Evolutionary conservation across 1,139 yeast genomes (phyloP).

Genomic region (Candida dubliniensis): DNA sequence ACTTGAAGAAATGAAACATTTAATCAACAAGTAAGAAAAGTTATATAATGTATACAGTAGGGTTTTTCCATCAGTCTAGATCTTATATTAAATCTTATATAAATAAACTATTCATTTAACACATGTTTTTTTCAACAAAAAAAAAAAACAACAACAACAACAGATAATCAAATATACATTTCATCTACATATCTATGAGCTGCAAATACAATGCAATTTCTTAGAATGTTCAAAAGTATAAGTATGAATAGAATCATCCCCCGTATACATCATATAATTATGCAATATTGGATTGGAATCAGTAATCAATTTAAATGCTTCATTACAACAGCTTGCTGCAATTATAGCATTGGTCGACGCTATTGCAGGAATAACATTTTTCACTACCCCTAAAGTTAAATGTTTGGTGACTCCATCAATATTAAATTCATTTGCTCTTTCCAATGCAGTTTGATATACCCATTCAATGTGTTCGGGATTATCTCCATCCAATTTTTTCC

Average conservation of each 20-base stretch:
- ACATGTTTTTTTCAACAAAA: too few species aligned
- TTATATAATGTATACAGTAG: neutral
- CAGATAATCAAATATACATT: neutral
- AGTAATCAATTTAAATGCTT: slow-evolving; percentile 77
- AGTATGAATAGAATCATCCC: slow-evolving; percentile 73
- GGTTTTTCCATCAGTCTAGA: neutral
- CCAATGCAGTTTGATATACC: slow-evolving; percentile 56
- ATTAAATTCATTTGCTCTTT: slow-evolving; percentile 62
- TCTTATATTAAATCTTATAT: too few species aligned
- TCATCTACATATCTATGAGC: neutral
- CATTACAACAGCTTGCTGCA: slow-evolving; percentile 90
- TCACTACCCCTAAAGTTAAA: slow-evolving; percentile 83
- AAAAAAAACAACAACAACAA: too few species aligned
- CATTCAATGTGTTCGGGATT: slow-evolving; percentile 64
- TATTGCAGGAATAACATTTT: slow-evolving; percentile 89
- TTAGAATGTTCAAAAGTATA: slow-evolving; percentile 66
- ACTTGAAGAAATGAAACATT: slow-evolving; percentile 29
- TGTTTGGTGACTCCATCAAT: slow-evolving; percentile 73
- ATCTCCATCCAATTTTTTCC: slow-evolving; percentile 63
- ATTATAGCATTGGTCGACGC: slow-evolving; percentile 93
- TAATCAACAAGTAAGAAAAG: neutral
- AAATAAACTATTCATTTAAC: too few species aligned
- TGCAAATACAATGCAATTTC: slow-evolving; percentile 49
- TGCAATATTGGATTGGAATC: slow-evolving; percentile 65
- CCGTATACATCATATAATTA: slow-evolving; percentile 87